Conservation (phyloP, 2,329 filamentous ascomycete species). For the Verticillium dahliae region DNA sequence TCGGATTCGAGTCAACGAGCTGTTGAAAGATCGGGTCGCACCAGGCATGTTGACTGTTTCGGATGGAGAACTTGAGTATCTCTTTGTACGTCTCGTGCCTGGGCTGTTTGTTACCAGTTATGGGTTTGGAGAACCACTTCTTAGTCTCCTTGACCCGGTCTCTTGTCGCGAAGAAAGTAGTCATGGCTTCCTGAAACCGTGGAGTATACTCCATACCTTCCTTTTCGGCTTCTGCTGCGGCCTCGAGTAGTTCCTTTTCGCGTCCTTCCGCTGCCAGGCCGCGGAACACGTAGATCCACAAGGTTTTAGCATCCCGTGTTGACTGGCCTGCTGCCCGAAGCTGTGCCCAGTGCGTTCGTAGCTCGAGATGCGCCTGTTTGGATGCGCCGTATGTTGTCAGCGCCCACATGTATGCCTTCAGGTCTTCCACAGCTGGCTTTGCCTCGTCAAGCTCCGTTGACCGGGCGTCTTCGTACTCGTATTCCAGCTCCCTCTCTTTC, state of each 20-base stretch:
- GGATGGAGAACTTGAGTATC: slow-evolving; percentile 54
- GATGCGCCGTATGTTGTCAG: slow-evolving; percentile 49
- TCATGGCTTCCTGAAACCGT: slow-evolving; percentile 46
- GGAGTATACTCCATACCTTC: slow-evolving; percentile 37
- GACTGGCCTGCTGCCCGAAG: slow-evolving; percentile 1
- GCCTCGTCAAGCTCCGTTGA: slow-evolving; percentile 3
- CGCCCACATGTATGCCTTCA: slow-evolving; percentile 38
- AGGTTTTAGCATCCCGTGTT: slow-evolving; percentile 18
- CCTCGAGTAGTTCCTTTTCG: slow-evolving; percentile 49
- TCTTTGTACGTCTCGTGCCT: slow-evolving; percentile 41
- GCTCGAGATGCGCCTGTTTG: slow-evolving; percentile 37
- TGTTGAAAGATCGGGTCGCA: slow-evolving; percentile 51
- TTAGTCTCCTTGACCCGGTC: slow-evolving; percentile 56
- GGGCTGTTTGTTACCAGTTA: slow-evolving; percentile 31
- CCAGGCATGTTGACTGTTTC: slow-evolving; percentile 55
- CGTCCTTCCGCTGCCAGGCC: slow-evolving; percentile 58
- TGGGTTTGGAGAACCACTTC: slow-evolving; percentile 57
- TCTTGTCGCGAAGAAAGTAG: slow-evolving; percentile 53
- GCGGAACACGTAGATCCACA: slow-evolving; percentile 45
- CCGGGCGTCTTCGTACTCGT: slow-evolving; percentile 17
- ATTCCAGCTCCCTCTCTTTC: slow-evolving; percentile 8
- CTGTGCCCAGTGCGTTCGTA: slow-evolving; percentile 20
- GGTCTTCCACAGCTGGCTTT: slow-evolving; percentile 19
- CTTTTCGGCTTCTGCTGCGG: slow-evolving; percentile 44
- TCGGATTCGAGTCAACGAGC: slow-evolving; percentile 37